phyloP scores from a whole-genome alignment of 768 basidiomycete genomes.

The Hericium erinaceus region DNA sequence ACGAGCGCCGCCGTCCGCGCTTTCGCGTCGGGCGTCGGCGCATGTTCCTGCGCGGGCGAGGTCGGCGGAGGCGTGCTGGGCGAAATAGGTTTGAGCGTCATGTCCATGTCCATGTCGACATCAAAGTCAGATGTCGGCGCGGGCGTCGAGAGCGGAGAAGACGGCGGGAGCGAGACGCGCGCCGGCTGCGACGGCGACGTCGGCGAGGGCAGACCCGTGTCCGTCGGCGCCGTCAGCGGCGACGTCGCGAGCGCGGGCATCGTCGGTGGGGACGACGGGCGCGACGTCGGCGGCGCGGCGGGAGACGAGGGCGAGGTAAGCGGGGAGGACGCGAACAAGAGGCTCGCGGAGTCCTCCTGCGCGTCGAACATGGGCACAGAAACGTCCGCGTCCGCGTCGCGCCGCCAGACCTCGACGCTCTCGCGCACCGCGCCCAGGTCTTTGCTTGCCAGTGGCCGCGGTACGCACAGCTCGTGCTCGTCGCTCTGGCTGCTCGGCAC shows the following conservation, averaged over 20 bases:
- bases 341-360: background rate
- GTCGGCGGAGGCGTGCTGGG: constrained; percentile 18
- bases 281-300: background rate
- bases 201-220: constrained; percentile 1
- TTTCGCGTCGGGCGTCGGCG: constrained; percentile 22
- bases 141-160: background rate
- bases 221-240: background rate
- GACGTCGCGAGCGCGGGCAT: background rate
- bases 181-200: background rate
- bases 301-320: too few species aligned
- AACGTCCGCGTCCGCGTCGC: constrained; percentile 14
- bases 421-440: constrained; percentile 23
- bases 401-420: constrained; percentile 36
- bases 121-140: background rate
- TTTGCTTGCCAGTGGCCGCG: constrained; percentile 15
- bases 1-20: constrained; percentile 50
- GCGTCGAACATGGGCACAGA: background rate
- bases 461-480: constrained; percentile 43
- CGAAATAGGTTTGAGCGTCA: constrained; percentile 1
- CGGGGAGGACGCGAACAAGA: too few species aligned
- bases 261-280: background rate
- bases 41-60: constrained; percentile 21
- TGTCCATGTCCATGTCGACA: background rate
- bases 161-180: background rate
- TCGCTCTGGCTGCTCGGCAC: constrained; percentile 63